phyloP scores from a whole-genome alignment of 2,329 filamentous ascomycete genomes.

The Epichloe hybrida region DNA sequence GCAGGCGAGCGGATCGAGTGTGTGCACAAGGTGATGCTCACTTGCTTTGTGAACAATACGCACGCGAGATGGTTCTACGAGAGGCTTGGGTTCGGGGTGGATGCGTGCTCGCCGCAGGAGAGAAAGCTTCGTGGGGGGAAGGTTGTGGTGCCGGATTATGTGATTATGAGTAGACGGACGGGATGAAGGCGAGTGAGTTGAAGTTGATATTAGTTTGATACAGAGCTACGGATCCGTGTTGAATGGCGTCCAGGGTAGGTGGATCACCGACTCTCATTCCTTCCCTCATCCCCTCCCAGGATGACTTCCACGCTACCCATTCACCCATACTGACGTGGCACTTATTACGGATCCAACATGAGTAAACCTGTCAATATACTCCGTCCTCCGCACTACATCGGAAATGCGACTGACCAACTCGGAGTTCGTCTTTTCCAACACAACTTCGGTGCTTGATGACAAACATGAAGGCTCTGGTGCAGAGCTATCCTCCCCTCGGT shows the following conservation, averaged over 20 bases:
- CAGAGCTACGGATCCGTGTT: too few species aligned
- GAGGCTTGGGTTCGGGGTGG: constrained; percentile 41
- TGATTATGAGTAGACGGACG: constrained; percentile 42
- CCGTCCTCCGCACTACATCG: too few species aligned
- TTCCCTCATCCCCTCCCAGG: too few species aligned
- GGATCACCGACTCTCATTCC: too few species aligned
- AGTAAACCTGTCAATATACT: too few species aligned
- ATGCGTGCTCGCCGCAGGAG: constrained; percentile 40
- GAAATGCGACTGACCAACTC: not conserved
- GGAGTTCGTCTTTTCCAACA: not conserved
- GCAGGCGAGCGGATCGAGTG: constrained; percentile 40
- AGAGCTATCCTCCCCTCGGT: constrained; percentile 57
- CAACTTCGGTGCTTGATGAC: not conserved
- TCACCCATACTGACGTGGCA: too few species aligned
- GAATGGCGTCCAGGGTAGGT: too few species aligned
- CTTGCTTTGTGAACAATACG: constrained; percentile 52
- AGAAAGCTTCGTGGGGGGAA: constrained; percentile 40
- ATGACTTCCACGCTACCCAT: too few species aligned
- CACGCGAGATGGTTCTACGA: constrained; percentile 47
- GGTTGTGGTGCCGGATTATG: constrained; percentile 41
- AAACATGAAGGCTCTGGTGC: constrained; percentile 25
- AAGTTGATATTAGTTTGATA: too few species aligned
- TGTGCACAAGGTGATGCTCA: constrained; percentile 58
- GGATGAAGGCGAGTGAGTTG: not conserved
- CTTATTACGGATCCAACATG: too few species aligned